phyloP scores from a whole-genome alignment of 352 stramenopile genomes.

The Blastocystis sp. region DNA sequence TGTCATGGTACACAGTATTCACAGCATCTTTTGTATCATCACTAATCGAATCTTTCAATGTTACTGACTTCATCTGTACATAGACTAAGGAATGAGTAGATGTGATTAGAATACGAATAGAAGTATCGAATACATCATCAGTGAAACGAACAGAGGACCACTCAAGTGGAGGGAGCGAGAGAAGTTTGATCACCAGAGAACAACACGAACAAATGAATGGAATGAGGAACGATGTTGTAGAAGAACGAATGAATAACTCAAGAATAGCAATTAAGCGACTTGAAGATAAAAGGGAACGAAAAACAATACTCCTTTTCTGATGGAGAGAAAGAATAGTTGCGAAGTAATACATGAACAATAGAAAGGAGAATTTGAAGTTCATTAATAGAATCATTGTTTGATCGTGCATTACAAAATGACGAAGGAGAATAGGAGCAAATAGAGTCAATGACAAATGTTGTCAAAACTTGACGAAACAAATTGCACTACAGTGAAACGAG shows the following conservation, averaged over 20 bases:
- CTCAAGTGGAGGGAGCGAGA: too few species aligned
- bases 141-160: too few species aligned
- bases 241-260: background rate
- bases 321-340: background rate
- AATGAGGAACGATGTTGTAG: background rate
- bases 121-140: too few species aligned
- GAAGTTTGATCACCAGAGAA: too few species aligned
- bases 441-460: background rate
- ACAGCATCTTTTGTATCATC: too few species aligned
- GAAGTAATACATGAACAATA: background rate
- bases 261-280: background rate
- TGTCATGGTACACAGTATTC: too few species aligned
- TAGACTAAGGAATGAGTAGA: too few species aligned
- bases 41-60: too few species aligned
- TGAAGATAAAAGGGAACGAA: background rate
- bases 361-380: background rate
- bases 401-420: too few species aligned
- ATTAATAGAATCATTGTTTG: too few species aligned
- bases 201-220: background rate
- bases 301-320: background rate
- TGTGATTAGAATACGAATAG: too few species aligned
- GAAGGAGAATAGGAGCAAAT: background rate
- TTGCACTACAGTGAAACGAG: background rate
- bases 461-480: background rate
- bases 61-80: too few species aligned